These are phyloP conservation scores for Amanita exitialis DNA, from an alignment of 768 basidiomycete genomes.

Conservation along the genomic window DNA sequence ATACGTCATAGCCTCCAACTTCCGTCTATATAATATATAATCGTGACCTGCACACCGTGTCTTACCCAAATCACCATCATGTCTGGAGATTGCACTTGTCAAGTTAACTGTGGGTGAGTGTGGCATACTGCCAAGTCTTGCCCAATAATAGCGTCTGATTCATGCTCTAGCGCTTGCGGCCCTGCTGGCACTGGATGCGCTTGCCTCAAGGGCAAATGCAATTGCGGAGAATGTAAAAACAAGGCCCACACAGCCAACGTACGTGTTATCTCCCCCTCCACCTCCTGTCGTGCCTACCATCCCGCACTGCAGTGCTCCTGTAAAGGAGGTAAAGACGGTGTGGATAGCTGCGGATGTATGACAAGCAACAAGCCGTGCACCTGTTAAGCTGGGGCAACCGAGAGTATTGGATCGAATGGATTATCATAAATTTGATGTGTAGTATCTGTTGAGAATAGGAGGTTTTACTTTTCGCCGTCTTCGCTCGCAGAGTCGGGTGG, in stretches of 20 bases:
- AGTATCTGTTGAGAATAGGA: background rate
- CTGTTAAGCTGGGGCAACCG: slow-evolving; percentile 12
- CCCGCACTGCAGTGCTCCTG: slow-evolving; percentile 25
- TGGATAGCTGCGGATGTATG: slow-evolving; percentile 21
- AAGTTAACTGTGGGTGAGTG: slow-evolving; percentile 16
- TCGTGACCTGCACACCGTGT: no score
- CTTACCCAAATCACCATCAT: slow-evolving; percentile 8
- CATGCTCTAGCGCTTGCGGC: slow-evolving; percentile 21
- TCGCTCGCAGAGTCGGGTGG: background rate
- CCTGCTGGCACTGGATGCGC: slow-evolving; percentile 26
- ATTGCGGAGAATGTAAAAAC: slow-evolving; percentile 25
- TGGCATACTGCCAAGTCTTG: slow-evolving; percentile 9
- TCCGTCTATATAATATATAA: no score
- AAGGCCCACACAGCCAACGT: slow-evolving; percentile 28
- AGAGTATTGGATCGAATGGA: background rate
- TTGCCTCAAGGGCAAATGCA: slow-evolving; percentile 25
- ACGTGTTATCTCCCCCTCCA: background rate
- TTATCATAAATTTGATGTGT: background rate
- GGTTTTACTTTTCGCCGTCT: background rate
- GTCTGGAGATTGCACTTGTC: slow-evolving; percentile 21
- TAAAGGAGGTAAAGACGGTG: slow-evolving; percentile 14
- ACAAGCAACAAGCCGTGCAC: slow-evolving; percentile 23
- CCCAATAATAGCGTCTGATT: background rate
- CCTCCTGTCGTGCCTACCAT: background rate
- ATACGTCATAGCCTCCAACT: no score